These are phyloP conservation scores for Pseudogymnoascus sp. DNA, from an alignment of 2,329 filamentous ascomycete genomes.

Conservation along the genomic window DNA sequence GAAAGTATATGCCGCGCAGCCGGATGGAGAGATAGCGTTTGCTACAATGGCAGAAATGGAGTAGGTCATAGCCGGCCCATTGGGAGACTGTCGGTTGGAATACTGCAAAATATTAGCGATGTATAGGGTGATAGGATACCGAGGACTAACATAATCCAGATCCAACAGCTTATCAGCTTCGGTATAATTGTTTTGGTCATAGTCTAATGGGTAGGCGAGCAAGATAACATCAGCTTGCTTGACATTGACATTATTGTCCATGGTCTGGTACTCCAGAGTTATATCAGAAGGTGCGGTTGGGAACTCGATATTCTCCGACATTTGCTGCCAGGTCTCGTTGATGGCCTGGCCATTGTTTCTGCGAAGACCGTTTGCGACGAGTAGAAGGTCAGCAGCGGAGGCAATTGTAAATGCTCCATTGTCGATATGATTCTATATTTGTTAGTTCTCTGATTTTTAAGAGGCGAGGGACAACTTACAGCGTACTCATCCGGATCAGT, in stretches of 20 bases:
- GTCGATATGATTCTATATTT: constrained; percentile 31
- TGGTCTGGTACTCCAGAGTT: constrained; percentile 53
- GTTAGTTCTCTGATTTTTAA: background rate
- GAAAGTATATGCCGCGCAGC: constrained; percentile 61
- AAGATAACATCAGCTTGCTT: constrained; percentile 66
- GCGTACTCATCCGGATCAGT: constrained; percentile 50
- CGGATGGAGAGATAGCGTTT: constrained; percentile 54
- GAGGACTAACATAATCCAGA: constrained; percentile 47
- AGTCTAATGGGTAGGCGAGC: constrained; percentile 55
- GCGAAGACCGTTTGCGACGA: constrained; percentile 34
- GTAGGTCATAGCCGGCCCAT: constrained; percentile 67
- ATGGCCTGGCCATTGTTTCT: constrained; percentile 18
- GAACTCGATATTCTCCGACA: constrained; percentile 47
- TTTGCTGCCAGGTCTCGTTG: constrained; percentile 51
- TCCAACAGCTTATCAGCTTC: constrained; percentile 39
- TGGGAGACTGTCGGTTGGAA: constrained; percentile 55
- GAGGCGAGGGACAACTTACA: constrained; percentile 31
- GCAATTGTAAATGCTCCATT: constrained; percentile 58
- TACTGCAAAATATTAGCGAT: constrained; percentile 35
- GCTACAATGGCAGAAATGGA: constrained; percentile 60
- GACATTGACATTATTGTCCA: constrained; percentile 57
- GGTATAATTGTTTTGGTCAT: constrained; percentile 45
- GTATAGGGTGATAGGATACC: background rate
- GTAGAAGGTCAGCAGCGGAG: constrained; percentile 33
- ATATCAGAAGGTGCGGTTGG: constrained; percentile 46